These are phyloP conservation scores for Erucastrum elatum DNA, from an alignment of 345 rosid genomes.

Conservation along the genomic window DNA sequence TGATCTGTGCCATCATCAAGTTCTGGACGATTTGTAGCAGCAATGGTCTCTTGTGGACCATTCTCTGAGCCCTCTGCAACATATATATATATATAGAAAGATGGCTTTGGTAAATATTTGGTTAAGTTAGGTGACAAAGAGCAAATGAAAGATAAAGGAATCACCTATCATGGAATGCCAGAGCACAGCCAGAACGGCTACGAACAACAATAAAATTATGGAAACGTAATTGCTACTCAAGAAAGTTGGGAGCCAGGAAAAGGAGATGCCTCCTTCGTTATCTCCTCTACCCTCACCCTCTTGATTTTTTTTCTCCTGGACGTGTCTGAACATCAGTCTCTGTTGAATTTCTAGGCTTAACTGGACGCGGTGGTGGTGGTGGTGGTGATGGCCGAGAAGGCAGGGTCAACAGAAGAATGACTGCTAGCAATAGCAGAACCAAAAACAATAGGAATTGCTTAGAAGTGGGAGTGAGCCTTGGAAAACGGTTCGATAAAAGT, in stretches of 20 bases:
- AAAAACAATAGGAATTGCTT: background rate
- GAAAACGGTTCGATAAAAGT: background rate
- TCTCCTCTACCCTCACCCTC: background rate
- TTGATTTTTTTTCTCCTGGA: background rate
- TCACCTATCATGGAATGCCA: background rate
- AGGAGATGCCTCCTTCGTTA: background rate
- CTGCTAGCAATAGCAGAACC: background rate
- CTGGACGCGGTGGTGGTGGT: background rate
- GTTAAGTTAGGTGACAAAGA: background rate
- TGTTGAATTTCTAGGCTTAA: background rate
- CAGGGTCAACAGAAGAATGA: background rate
- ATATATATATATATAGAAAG: background rate
- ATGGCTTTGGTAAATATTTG: background rate
- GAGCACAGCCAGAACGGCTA: background rate
- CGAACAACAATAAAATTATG: background rate
- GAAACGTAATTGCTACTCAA: background rate
- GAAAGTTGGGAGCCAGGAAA: background rate
- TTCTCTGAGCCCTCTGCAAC: background rate
- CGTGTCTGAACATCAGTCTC: background rate
- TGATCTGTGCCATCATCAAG: background rate
- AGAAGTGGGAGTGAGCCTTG: background rate
- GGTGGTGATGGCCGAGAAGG: background rate
- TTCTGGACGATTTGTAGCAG: background rate
- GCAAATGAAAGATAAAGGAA: background rate
- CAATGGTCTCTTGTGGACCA: background rate